Evolutionary conservation across 768 basidiomycete species (phyloP).

Genomic region (Agaricus subrufescens): DNA sequence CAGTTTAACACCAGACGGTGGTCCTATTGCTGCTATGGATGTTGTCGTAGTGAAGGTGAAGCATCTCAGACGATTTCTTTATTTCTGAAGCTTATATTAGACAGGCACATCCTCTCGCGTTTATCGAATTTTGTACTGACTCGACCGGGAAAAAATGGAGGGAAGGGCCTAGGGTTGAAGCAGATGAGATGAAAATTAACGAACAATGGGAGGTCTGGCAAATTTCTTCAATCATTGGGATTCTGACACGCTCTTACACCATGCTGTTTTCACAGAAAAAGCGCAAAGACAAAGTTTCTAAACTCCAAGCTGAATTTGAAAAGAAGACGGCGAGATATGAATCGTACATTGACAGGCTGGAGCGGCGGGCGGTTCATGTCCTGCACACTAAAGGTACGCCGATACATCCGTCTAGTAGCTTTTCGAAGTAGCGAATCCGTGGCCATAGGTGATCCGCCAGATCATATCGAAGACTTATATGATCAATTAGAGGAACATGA

Average conservation of each 20-base stretch:
- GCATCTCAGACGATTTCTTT: not conserved
- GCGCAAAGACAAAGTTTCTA: conserved; percentile 53
- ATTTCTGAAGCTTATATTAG: not conserved
- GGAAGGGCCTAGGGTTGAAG: conserved; percentile 64
- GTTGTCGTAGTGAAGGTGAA: conserved; percentile 63
- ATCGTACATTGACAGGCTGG: conserved; percentile 62
- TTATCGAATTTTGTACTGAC: conserved; percentile 59
- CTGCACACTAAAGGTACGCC: conserved; percentile 39
- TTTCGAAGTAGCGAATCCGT: not conserved
- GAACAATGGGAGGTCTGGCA: conserved; percentile 68
- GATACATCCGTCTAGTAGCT: not conserved
- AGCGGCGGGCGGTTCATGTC: conserved; percentile 47
- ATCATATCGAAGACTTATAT: conserved; percentile 51
- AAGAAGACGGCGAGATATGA: conserved; percentile 49
- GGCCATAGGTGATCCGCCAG: conserved; percentile 34
- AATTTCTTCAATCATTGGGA: not conserved
- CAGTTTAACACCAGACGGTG: conserved; percentile 80
- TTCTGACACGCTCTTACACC: not conserved
- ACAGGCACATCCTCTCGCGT: conserved; percentile 73
- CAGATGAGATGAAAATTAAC: conserved; percentile 57
- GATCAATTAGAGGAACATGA: conserved; percentile 60
- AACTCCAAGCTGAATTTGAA: conserved; percentile 53
- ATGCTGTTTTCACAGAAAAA: conserved; percentile 36
- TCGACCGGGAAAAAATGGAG: conserved; percentile 42
- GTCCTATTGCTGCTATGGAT: conserved; percentile 69